These are phyloP conservation scores for Metschnikowia amazonensis DNA, from an alignment of 805 yeast species.

Conservation along the genomic window DNA sequence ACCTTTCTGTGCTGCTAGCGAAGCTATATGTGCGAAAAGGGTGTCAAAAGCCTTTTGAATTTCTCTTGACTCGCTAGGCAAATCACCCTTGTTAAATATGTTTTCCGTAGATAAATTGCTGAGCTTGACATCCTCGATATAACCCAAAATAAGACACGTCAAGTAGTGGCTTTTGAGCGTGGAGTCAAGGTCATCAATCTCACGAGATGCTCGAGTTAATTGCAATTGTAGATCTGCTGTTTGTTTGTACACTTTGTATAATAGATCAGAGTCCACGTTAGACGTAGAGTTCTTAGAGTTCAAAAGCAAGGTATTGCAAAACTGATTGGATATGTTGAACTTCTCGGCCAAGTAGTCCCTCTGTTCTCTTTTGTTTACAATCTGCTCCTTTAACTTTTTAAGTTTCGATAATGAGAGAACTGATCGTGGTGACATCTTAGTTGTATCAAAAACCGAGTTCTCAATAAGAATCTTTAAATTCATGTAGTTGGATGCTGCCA, in stretches of 20 bases:
- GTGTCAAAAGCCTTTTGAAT: slow-evolving; percentile 34
- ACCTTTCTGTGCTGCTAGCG: slow-evolving; percentile 42
- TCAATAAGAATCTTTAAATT: slow-evolving; percentile 43
- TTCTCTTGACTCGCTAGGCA: neutral
- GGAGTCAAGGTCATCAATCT: slow-evolving; percentile 26
- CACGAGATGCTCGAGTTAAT: slow-evolving; percentile 23
- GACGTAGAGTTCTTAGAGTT: slow-evolving; percentile 14
- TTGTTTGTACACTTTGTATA: slow-evolving; percentile 32
- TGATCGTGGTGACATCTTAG: slow-evolving; percentile 32
- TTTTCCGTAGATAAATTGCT: slow-evolving; percentile 7
- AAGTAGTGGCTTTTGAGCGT: slow-evolving; percentile 40
- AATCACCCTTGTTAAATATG: slow-evolving; percentile 6
- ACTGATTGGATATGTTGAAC: slow-evolving; percentile 31
- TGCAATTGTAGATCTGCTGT: slow-evolving; percentile 31
- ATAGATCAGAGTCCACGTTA: slow-evolving; percentile 27
- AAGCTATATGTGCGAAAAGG: slow-evolving; percentile 44
- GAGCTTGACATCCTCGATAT: slow-evolving; percentile 41
- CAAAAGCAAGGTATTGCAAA: slow-evolving; percentile 26
- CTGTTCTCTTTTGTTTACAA: slow-evolving; percentile 29
- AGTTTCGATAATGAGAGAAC: slow-evolving; percentile 30
- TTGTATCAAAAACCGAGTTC: slow-evolving; percentile 40
- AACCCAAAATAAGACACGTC: slow-evolving; percentile 45
- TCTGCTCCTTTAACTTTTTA: slow-evolving; percentile 25
- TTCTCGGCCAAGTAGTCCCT: slow-evolving; percentile 31
- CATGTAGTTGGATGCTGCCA: slow-evolving; percentile 29